phyloP scores from a whole-genome alignment of 495 filamentous ascomycete species.

The Aspergillus indologenus region DNA sequence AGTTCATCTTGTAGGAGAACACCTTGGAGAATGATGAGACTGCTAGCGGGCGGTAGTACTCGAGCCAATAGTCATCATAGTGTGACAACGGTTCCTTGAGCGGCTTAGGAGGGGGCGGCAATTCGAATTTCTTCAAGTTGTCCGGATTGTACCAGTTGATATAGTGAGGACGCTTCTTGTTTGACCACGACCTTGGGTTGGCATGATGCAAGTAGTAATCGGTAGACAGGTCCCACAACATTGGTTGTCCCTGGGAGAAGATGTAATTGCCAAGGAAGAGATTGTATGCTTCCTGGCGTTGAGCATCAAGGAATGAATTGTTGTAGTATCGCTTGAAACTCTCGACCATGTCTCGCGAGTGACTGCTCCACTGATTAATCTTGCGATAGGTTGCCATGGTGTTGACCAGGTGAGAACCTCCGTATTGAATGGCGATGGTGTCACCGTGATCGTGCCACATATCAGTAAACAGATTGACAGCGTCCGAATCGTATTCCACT shows the following conservation, averaged over 20 bases:
- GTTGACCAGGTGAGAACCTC: conserved; percentile 95
- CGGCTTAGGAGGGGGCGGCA: conserved; percentile 50
- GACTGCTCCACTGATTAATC: conserved; percentile 97
- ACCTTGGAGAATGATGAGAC: conserved; percentile 85
- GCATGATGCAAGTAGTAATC: conserved; percentile 97
- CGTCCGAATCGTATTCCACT: conserved; percentile 91
- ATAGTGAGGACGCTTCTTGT: conserved; percentile 63
- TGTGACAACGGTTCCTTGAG: conserved; percentile 57
- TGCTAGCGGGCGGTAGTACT: conserved; percentile 87
- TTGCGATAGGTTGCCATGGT: conserved; percentile 99
- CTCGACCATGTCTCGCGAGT: conserved; percentile 97
- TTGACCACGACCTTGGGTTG: conserved; percentile 69
- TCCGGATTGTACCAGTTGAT: conserved; percentile 86
- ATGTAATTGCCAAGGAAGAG: conserved; percentile 97
- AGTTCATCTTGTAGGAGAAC: conserved; percentile 87
- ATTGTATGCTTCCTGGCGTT: conserved; percentile 97
- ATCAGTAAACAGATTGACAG: conserved; percentile 91
- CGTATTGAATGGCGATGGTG: conserved; percentile 96
- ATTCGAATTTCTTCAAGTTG: conserved; percentile 58
- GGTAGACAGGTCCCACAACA: conserved; percentile 94
- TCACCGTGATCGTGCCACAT: conserved; percentile 97
- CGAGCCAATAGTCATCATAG: conserved; percentile 97
- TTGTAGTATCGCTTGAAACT: conserved; percentile 99
- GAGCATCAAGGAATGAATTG: conserved; percentile 94
- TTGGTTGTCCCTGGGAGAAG: conserved; percentile 83